Percentiles rank a stretch among this genome's conserved stretches.
Conservation (phyloP, 441 rosid species). For the Biscutella laevigata region DNA sequence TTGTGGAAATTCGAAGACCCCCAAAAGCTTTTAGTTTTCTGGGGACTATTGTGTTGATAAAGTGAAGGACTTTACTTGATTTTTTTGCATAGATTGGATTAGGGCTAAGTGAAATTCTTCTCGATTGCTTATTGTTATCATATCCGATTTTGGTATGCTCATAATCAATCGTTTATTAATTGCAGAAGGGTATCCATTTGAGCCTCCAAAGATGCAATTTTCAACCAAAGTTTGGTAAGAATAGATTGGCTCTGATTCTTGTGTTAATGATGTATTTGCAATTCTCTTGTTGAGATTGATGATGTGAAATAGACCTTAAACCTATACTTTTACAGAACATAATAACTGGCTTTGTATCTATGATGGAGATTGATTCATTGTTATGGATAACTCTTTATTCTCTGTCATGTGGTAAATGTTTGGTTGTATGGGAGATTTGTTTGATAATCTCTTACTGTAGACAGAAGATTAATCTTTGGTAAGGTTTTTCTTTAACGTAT, state of each 20-base stretch:
- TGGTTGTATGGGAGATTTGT: neutral
- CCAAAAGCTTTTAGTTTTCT: too few species aligned
- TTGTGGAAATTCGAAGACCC: neutral
- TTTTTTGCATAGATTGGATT: conserved; percentile 1
- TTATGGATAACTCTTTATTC: neutral
- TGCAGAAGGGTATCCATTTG: conserved; percentile 97
- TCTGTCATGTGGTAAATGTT: neutral
- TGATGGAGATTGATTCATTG: neutral
- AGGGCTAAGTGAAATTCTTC: neutral
- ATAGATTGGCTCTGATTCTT: neutral
- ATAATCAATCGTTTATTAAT: neutral
- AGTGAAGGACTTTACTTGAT: neutral
- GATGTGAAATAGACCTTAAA: neutral
- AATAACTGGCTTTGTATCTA: neutral
- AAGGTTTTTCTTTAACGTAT: neutral
- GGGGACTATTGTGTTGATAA: too few species aligned
- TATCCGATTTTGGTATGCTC: neutral
- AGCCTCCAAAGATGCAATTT: conserved; percentile 98
- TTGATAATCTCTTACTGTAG: neutral
- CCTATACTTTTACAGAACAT: neutral
- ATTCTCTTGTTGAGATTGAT: neutral
- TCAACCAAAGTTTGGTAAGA: conserved; percentile 93
- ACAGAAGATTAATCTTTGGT: neutral
- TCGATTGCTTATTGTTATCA: neutral
- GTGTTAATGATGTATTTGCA: neutral